Evolutionary conservation across 768 basidiomycete species (phyloP).

Genomic region (Hypsizygus marmoreus): DNA sequence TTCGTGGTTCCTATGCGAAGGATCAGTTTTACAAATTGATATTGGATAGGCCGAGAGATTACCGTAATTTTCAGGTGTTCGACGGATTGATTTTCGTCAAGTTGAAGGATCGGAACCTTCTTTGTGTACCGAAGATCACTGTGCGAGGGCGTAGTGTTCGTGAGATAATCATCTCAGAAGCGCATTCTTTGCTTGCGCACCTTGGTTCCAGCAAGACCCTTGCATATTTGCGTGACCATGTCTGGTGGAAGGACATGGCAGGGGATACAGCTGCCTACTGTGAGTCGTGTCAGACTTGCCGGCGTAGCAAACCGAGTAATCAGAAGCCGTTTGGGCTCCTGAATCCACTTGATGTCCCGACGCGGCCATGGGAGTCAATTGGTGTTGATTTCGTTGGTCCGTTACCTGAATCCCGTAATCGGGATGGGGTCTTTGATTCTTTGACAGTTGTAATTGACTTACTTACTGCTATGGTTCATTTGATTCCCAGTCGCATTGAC

Average conservation of each 20-base stretch:
- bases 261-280: constrained; percentile 24
- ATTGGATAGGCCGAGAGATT: constrained; percentile 12
- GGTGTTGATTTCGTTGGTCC: constrained; percentile 22
- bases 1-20: constrained; percentile 11
- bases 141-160: constrained; percentile 15
- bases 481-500: constrained; percentile 8
- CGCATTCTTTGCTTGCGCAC: constrained; percentile 39
- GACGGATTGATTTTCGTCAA: constrained; percentile 18
- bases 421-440: constrained; percentile 3
- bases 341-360: constrained; percentile 16
- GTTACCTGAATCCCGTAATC: constrained; percentile 16
- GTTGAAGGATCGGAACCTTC: constrained; percentile 2
- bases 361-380: constrained; percentile 12
- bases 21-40: constrained; percentile 18
- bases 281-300: constrained; percentile 25
- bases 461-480: constrained; percentile 11
- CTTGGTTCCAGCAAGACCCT: constrained; percentile 34
- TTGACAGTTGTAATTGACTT: constrained; percentile 20
- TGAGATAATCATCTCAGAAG: constrained; percentile 36
- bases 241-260: constrained; percentile 39
- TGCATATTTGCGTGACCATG: constrained; percentile 28
- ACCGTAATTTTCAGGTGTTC: constrained; percentile 15
- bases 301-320: constrained; percentile 18
- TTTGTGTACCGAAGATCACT: constrained; percentile 22
- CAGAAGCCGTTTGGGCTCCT: constrained; percentile 26